Evolutionary conservation across 2,329 filamentous ascomycete genomes (phyloP).

Genomic region (Trichoderma brevicompactum): DNA sequence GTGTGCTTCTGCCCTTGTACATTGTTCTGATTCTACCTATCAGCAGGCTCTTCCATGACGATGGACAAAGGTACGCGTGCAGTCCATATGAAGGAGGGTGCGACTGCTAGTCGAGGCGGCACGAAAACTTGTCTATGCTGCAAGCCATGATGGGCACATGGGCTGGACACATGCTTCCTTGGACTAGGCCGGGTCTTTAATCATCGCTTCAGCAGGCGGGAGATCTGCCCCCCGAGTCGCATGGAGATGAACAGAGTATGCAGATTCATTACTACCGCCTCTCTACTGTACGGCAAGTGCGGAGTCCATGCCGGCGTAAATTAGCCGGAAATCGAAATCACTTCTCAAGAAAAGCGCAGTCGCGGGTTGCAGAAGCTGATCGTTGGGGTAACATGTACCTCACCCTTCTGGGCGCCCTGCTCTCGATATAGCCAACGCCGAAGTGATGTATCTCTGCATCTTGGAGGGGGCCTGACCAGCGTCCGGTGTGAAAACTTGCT

Average conservation of each 20-base stretch:
- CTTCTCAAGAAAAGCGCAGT: slow-evolving; percentile 1
- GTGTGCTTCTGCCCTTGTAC: slow-evolving; percentile 13
- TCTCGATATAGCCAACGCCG: neutral
- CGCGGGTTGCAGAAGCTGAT: slow-evolving; percentile 24
- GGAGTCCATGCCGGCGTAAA: slow-evolving; percentile 15
- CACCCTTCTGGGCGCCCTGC: neutral
- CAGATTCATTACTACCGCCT: slow-evolving; percentile 20
- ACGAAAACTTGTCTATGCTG: neutral
- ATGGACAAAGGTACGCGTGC: neutral
- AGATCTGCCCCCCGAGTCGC: slow-evolving; percentile 25
- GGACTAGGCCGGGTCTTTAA: slow-evolving; percentile 25
- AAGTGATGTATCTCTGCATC: slow-evolving; percentile 6
- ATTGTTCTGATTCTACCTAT: slow-evolving; percentile 9
- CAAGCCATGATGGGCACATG: slow-evolving; percentile 19
- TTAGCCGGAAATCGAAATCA: slow-evolving; percentile 26
- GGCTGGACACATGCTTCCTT: slow-evolving; percentile 19
- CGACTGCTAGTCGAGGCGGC: neutral
- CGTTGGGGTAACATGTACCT: slow-evolving; percentile 5
- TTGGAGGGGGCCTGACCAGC: slow-evolving; percentile 5
- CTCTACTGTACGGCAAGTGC: slow-evolving; percentile 8
- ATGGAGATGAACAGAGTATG: slow-evolving; percentile 16
- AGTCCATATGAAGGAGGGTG: slow-evolving; percentile 4
- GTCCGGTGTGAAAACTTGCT: neutral
- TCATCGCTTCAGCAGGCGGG: slow-evolving; percentile 25
- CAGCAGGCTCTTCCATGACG: neutral